Base-by-base conservation (phyloP, 352 stramenopile genomes). In the Pseudoperonospora humuli region DNA sequence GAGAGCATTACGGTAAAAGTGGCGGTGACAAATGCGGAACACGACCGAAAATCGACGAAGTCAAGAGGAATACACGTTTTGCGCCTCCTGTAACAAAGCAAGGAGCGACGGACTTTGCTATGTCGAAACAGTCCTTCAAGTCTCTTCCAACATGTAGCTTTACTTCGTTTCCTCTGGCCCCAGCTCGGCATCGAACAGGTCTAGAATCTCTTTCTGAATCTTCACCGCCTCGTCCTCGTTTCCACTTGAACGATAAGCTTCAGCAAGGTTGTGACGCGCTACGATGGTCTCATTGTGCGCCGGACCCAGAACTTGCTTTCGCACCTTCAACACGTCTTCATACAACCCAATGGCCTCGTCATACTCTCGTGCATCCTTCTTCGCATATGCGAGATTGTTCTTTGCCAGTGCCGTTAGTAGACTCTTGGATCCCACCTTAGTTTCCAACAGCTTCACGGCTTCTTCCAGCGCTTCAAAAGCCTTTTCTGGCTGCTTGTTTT, bases 261-360 rank as follows among this genome's bases (percentile, higher is more conserved):
- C 80, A 0, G 80, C 74, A 24, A 86, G 64, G 45, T 92, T 92
- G 66, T 92, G 80, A 34, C 68, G 67, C 19, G 77, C 76, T 56
- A 88, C 84, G 50, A 92, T 88, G 18, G 75, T 88, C 45, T 90
- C 77, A 41, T 86, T 81, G 54, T 92, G 80, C 39, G 67, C 55
- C 0, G 52, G 27, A 1, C 77, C 80, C 15, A 86, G 70, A 53
- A 83, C 65, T 37, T 64, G 54, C 46, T 79, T 65, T 15, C 80
- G 75, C 15, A 88, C 60, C 29, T 18, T 57, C 15, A 88, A 63
- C n/a, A 85, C 75, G 13, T 86, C 45, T 37, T 81, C 51, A 42
- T 86, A 90, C 39, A 92, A 43, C 39, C 58, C 66, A 18, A 84
- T 75, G 0, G 77, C 74, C 18, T 86, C 57, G 28, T 79, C 70